Base-by-base conservation (phyloP, 2,329 filamentous ascomycete genomes). In the Ophiostoma fasciatum region DNA sequence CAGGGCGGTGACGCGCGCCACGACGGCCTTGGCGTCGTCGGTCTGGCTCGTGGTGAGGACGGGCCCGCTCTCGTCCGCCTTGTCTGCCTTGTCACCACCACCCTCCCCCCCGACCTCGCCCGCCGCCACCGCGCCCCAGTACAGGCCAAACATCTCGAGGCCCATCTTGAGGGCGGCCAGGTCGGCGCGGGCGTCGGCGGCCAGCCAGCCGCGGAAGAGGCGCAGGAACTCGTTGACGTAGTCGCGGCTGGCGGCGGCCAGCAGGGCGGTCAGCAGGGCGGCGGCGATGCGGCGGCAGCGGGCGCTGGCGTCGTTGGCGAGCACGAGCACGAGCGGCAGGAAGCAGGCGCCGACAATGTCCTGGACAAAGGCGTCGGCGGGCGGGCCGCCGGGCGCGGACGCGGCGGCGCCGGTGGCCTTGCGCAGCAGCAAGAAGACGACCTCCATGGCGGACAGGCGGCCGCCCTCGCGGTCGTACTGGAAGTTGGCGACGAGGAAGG, bases 381-480 rank as follows among this genome's bases (percentile, higher is more conserved):
- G 33, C 1, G 36, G 31, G 1, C 34, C 31, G 1, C 29, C 31
- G 5, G 36, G 38, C 6, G 36, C 36, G 10, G 25, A 28, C 36
- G n/a, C 33, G 36, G 18, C 12, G 7, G 38, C 17, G 25, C 33
- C 23, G 0, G 80, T 78, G 5, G 87, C 78, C 58, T 94, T 96
- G 44, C 73, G 76, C 17, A 96, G 64, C n/a, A 98, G 64, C 29
- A 87, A 66, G 51, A 94, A 79, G 31, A 94, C 67, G 4, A 88
- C 75, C 57, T 98, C 90, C 73, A 98, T 83, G 20, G 94, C 83
- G 1, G 87, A 94, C 42, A 94, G 67, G 26, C 92, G 73, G 20
- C 90, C 90, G 41, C 90, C 82, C 46, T 85, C 77, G 48, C 92
- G 76, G 29, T 88, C 75, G 54, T 94, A 98, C 41, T 88, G 78